A percentile compares a stretch with the other conserved stretches of the same genome.
phyloP scores from a whole-genome alignment of 768 basidiomycete species.

The Collybia mongolica region DNA sequence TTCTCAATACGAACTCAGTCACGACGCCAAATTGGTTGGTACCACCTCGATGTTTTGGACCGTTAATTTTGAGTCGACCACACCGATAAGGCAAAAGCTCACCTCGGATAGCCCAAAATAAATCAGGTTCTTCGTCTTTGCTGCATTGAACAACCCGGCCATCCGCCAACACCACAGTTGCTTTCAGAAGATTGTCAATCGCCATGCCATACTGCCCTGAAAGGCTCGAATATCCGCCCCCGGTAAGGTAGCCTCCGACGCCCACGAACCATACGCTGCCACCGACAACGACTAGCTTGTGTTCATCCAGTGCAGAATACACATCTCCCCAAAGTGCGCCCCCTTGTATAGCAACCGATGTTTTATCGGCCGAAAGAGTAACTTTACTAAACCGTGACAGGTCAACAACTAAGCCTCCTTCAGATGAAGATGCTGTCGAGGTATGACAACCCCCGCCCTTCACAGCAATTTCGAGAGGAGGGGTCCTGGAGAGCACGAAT shows the following conservation, averaged over 20 bases:
- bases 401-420: constrained; percentile 17
- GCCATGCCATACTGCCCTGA: constrained; percentile 9
- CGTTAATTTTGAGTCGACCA: neutral
- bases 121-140: constrained; percentile 17
- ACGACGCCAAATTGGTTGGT: constrained; percentile 21
- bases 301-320: constrained; percentile 8
- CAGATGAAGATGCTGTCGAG: constrained; percentile 9
- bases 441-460: constrained; percentile 15
- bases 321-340: constrained; percentile 16
- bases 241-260: constrained; percentile 10
- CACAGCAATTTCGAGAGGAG: constrained; percentile 13
- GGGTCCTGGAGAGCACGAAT: constrained; percentile 1
- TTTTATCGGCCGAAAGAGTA: constrained; percentile 6
- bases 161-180: constrained; percentile 17
- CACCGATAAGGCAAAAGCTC: neutral
- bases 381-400: constrained; percentile 6
- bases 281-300: constrained; percentile 11
- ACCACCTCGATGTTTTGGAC: constrained; percentile 10
- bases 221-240: constrained; percentile 11
- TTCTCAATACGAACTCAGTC: constrained; percentile 16
- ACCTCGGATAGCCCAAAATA: constrained; percentile 26
- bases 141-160: constrained; percentile 14
- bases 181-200: constrained; percentile 17
- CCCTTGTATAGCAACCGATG: constrained; percentile 10
- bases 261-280: constrained; percentile 11